Conservation (phyloP, 345 rosid species). For the Ceriops decandra region DNA sequence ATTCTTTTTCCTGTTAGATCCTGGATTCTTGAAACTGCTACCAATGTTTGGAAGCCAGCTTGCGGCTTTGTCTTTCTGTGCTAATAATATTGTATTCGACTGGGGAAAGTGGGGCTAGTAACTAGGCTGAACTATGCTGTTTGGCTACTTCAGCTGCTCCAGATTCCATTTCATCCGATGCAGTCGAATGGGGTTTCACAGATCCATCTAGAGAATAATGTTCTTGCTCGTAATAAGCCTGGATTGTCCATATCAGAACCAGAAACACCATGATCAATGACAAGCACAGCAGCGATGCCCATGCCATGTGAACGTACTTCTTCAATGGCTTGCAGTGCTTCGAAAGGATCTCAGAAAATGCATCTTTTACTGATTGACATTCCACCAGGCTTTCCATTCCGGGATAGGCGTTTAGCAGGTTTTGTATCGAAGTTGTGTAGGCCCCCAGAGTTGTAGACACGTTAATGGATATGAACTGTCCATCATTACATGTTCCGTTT, state of each 20-base stretch:
- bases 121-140: slow-evolving; percentile 19
- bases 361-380: slow-evolving; percentile 52
- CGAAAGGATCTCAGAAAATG: slow-evolving; percentile 46
- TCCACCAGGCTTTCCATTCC: slow-evolving; percentile 49
- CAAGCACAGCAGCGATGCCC: slow-evolving; percentile 48
- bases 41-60: slow-evolving; percentile 16
- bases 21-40: not conserved
- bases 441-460: slow-evolving; percentile 35
- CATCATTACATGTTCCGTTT: slow-evolving; percentile 35
- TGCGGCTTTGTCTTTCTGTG: slow-evolving; percentile 15
- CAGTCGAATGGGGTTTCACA: slow-evolving; percentile 33
- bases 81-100: not conserved
- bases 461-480: slow-evolving; percentile 35
- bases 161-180: slow-evolving; percentile 10
- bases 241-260: slow-evolving; percentile 39
- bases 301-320: slow-evolving; percentile 38
- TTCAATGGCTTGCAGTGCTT: slow-evolving; percentile 54
- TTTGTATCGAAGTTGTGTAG: slow-evolving; percentile 52
- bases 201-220: slow-evolving; percentile 26
- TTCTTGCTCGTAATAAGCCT: slow-evolving; percentile 26
- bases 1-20: not conserved
- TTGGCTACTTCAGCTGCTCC: slow-evolving; percentile 12
- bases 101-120: not conserved
- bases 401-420: slow-evolving; percentile 49
- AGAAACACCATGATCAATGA: slow-evolving; percentile 42